A percentile compares a stretch with the other conserved stretches of the same genome.
These are phyloP conservation scores for Erodium trifolium DNA, from an alignment of 441 rosid genomes.

Conservation along the genomic window DNA sequence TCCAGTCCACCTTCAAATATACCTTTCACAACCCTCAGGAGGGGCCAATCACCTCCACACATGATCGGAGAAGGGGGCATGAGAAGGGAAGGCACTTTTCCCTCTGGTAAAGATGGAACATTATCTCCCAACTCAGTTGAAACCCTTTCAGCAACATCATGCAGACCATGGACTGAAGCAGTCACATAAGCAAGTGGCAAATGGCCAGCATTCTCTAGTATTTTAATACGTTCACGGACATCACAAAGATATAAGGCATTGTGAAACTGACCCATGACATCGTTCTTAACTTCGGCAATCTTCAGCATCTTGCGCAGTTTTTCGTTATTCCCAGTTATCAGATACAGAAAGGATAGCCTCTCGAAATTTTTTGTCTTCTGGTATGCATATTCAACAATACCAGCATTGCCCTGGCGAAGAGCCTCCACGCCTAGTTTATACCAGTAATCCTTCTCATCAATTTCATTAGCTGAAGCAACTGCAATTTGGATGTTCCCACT, in stretches of 20 bases:
- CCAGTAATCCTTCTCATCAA: slow-evolving; percentile 90
- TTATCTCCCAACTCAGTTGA: too few relatives aligned
- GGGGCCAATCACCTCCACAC: slow-evolving; percentile 88
- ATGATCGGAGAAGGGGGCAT: slow-evolving; percentile 58
- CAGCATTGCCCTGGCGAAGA: slow-evolving; percentile 84
- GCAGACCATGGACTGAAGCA: slow-evolving; percentile 16
- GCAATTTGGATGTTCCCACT: slow-evolving; percentile 88
- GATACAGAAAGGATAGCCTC: slow-evolving; percentile 83
- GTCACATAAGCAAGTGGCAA: slow-evolving; percentile 62
- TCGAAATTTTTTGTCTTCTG: slow-evolving; percentile 88
- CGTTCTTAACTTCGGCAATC: slow-evolving; percentile 86
- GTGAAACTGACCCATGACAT: slow-evolving; percentile 89
- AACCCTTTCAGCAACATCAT: too few relatives aligned
- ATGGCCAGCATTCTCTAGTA: slow-evolving; percentile 68
- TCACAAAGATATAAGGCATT: slow-evolving; percentile 33
- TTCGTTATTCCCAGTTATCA: slow-evolving; percentile 66
- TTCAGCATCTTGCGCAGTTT: slow-evolving; percentile 74
- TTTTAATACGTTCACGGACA: slow-evolving; percentile 68
- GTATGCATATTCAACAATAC: slow-evolving; percentile 85
- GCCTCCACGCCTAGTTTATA: slow-evolving; percentile 88
- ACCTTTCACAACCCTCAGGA: slow-evolving; percentile 73
- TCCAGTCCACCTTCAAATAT: slow-evolving; percentile 78
- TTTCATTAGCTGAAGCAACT: slow-evolving; percentile 84
- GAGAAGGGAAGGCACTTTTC: slow-evolving; percentile 54
- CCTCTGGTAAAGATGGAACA: too few relatives aligned